A percentile compares a stretch with the other conserved stretches of the same genome.
Conservation (phyloP, 1,284 basidiomycete genomes). For the Papiliotrema fonsecae region DNA sequence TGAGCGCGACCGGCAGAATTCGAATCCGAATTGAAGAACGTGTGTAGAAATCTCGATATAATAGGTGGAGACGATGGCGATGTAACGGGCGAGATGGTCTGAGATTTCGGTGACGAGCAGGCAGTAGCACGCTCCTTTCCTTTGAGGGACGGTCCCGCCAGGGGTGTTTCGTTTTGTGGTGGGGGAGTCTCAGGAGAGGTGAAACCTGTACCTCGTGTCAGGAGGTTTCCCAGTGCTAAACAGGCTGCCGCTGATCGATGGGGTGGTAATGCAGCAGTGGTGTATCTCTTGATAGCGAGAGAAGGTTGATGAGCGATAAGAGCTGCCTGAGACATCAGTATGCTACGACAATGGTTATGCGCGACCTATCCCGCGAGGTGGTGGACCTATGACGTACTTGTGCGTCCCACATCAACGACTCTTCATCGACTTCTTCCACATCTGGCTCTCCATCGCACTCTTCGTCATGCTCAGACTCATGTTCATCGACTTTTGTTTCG, state of each 20-base stretch:
- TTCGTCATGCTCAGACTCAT: slow-evolving; percentile 6
- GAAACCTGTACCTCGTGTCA: slow-evolving; percentile 32
- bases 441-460: slow-evolving; percentile 14
- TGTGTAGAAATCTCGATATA: background rate
- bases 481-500: background rate
- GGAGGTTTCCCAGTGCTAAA: slow-evolving; percentile 38
- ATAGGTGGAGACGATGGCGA: slow-evolving; percentile 1
- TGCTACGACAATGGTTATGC: background rate
- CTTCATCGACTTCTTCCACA: slow-evolving; percentile 27
- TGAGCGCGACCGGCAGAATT: background rate
- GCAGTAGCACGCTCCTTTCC: background rate
- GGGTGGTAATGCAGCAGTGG: slow-evolving; percentile 38
- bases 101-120: background rate
- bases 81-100: background rate
- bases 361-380: background rate
- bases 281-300: slow-evolving; percentile 34
- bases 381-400: slow-evolving; percentile 28
- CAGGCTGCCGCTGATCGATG: slow-evolving; percentile 35
- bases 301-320: slow-evolving; percentile 38
- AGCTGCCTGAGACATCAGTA: slow-evolving; percentile 25
- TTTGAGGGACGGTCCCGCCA: background rate
- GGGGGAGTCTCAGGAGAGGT: slow-evolving; percentile 6
- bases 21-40: background rate
- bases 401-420: slow-evolving; percentile 39
- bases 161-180: background rate